Evolutionary conservation across 495 filamentous ascomycete species (phyloP), one percentile per base, ranked within the genome.

Genomic region (Aspergillus sparsus): DNA sequence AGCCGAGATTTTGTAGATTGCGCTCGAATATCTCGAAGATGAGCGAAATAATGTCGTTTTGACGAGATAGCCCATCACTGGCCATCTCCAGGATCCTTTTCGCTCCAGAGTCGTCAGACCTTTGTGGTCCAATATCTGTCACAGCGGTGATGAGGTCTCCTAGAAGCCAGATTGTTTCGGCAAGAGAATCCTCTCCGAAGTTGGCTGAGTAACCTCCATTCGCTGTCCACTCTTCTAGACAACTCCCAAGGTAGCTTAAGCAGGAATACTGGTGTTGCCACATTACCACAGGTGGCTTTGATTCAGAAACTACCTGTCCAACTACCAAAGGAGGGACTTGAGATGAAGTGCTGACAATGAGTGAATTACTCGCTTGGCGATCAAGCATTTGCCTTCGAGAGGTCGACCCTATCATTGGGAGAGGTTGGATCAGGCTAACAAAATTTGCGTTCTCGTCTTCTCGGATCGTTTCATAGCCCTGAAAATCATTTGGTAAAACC

Each of bases 11-110:
- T 58, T 89, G 86, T 9, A 94, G 69, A 57, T 87, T 82, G 62
- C 83, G 78, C 66, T 98, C 94, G 53, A 98, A 85, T 5, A 93
- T 88, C 61, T 95, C 89, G 60, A 90, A 87, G 12, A 97, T 78
- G 46, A 97, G 83, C 9, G 84, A 83, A 53, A 94, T 79, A 41
- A 98, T 86, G 66, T 98, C 95, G 55, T 84, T 84, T 61, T 86
- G 87, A 15, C 82, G 80, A 37, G 84, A 83, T 3, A 96, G 69
- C n/a, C 84, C 84, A 66, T 90, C 87, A 61, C 90, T 92, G 2
- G 87, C 83, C 64, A 87, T 82, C 62, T 86, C 84, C 13, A 96
- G 71, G 18, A 94, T 79, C 53, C 68, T 76, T 60, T 68, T 83
- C 57, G 71, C 83, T 66, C 62, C 66, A 10, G 67, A 68, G 16